A percentile compares a stretch with the other conserved stretches of the same genome.
Evolutionary conservation across 2,329 filamentous ascomycete genomes (phyloP).

Genomic region (Botrytis tulipae): DNA sequence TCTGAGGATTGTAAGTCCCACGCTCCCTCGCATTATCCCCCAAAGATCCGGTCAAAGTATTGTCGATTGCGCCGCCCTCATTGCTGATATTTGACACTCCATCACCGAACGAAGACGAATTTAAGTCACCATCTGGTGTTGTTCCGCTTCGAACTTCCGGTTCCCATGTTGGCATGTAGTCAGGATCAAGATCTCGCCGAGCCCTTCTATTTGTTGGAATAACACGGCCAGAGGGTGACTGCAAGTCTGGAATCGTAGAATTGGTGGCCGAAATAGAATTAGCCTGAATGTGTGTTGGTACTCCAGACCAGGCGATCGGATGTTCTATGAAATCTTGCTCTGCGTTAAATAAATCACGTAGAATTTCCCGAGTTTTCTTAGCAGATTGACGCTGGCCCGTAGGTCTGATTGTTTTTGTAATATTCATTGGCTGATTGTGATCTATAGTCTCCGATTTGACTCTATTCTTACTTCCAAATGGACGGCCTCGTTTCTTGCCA

Average conservation of each 20-base stretch:
- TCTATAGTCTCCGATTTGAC: not conserved
- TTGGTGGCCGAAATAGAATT: not conserved
- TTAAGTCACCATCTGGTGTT: not conserved
- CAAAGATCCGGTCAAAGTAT: not conserved
- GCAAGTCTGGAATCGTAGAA: not conserved
- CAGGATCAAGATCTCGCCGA: not conserved
- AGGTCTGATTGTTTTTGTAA: not conserved
- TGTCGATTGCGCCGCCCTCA: no score
- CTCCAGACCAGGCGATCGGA: not conserved
- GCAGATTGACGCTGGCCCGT: not conserved
- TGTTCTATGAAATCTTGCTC: not conserved
- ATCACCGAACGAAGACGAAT: not conserved
- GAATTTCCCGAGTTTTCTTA: not conserved
- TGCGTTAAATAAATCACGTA: not conserved
- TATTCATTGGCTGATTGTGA: not conserved
- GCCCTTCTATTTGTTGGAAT: no score
- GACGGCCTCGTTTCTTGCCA: constrained; percentile 3
- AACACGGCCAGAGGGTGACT: not conserved
- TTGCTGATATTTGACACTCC: not conserved
- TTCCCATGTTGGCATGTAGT: not conserved
- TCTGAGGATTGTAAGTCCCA: no score
- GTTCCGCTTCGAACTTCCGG: not conserved
- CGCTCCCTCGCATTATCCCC: not conserved
- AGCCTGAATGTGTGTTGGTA: not conserved
- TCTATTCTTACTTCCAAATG: not conserved